Base-by-base conservation (phyloP, 2,329 filamentous ascomycete species). In the Aspergillus niger region DNA sequence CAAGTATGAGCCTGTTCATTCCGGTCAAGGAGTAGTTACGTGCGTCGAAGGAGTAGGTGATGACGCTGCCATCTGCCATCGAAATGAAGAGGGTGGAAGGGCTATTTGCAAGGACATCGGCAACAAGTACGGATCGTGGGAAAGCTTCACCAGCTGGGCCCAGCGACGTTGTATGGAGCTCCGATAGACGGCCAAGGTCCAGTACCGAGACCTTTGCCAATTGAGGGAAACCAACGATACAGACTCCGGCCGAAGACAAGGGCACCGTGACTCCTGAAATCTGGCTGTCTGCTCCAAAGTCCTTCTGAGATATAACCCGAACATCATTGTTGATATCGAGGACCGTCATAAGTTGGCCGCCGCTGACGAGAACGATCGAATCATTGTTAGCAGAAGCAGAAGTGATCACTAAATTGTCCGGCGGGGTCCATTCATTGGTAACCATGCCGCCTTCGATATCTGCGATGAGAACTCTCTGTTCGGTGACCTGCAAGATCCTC, bases 1-100 rank as follows among this genome's bases (percentile, higher is more conserved):
- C 94, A 11, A 99, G 81, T 1, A 94, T 87, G 24, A 96, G 89
- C 68, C 88, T 92, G 73, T 93, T 97, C 64, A 89, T 87, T 1
- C 86, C 84, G 0, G 87, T 89, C 2, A 98, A 79, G 0, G 85
- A 79, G 61, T 85, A 85, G n/a, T 85, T 84, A 0, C 77, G 69
- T 0, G 80, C 76, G 32, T 91, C 85, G 38, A 97, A 83, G 32
- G 87, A 85, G 72, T 93, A 98, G 0, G 90, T 95, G 54, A 96
- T 84, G 1, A 99, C 90, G 63, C 90, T 91, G 3, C 95, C 95
- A 75, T 98, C 94, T 51, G 96, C 92, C 85, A 97, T 90, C 11
- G 94, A 91, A 32, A 97, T 85, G 63, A 99, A 90, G 0, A 99
- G 82, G 0, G 91, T 97, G 0, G 92, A 89, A 6, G 83, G 81